Base-by-base conservation (phyloP, 345 rosid genomes). In the Camelina neglecta region DNA sequence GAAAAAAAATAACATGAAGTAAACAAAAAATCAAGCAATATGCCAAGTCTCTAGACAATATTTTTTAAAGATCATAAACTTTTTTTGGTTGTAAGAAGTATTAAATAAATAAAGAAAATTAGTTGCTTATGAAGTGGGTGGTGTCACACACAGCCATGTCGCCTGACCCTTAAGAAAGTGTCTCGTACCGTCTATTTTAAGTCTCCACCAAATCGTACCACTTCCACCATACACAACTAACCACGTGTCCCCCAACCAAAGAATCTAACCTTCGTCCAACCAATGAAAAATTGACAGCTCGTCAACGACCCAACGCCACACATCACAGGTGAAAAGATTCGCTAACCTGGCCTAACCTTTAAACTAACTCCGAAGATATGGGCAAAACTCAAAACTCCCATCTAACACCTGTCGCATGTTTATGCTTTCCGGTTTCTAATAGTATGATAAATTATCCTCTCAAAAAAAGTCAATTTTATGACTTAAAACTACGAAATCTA, bases 341-440 rank as follows among this genome's bases (percentile, higher is more conserved):
- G 44, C 65, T 61, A 60, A 68, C 60, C 67, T 75, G 79, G 73
- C 79, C 79, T 31, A 61, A 42, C 79, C 79, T 54, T 42, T 76
- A 75, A 75, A 59, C 73, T n/a, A 60, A 69, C 75, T 69, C 75
- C 69, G n/a, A 70, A 54, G 65, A 62, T 70, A 76, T 76, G 59
- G 44, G 65, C 65, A 69, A 69, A 69, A 61, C 51, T 55, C 74
- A 39, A 11, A 39, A 39, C 45, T 45, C 50, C 62, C 62, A 41
- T 60, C 26, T 36, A 66, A 66, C 73, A 74, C 29, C 16, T 57
- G 69, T 61, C 62, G 42, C 56, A 20, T 44, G 38, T 41, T 55
- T 31, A 53, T 51, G 9, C 15, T 23, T 54, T 64, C 26, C 20
- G 13, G 12, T 48, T 48, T 47, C 16, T 6, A 13, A 3, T 72